These are phyloP conservation scores for Alternaria sp. DNA, from an alignment of 2,329 filamentous ascomycete genomes.

Conservation along the genomic window DNA sequence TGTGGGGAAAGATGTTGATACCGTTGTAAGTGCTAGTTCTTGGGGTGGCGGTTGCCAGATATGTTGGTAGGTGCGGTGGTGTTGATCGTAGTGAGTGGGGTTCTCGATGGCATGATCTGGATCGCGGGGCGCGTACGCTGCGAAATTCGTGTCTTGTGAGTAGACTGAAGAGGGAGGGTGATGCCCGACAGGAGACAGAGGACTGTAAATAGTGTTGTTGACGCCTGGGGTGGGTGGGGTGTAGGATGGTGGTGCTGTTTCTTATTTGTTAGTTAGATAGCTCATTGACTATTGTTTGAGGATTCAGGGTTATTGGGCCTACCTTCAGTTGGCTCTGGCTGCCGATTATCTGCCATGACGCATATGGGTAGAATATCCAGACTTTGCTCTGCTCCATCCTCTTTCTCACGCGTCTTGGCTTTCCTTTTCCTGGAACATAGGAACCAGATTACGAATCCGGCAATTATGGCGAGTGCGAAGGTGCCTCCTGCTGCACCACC, in stretches of 20 bases:
- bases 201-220: slow-evolving; percentile 2
- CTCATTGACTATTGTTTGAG: too few species aligned
- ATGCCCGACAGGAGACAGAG: background rate
- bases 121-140: background rate
- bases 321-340: background rate
- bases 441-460: slow-evolving; percentile 26
- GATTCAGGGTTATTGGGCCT: too few species aligned
- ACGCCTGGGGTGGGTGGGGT: slow-evolving; percentile 2
- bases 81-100: background rate
- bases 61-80: background rate
- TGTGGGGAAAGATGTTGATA: background rate
- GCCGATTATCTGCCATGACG: background rate
- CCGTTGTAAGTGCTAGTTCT: slow-evolving; percentile 12
- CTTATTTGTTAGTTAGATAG: too few species aligned
- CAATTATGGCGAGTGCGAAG: slow-evolving; percentile 18
- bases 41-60: slow-evolving; percentile 7
- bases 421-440: slow-evolving; percentile 16
- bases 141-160: background rate
- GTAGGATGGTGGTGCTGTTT: slow-evolving; percentile 15
- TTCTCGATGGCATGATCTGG: slow-evolving; percentile 3
- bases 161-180: background rate
- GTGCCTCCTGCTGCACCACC: slow-evolving; percentile 31
- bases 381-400: background rate
- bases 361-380: background rate
- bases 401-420: background rate